Conservation (phyloP, 306 rosid species). For the Dryas alaskensis region DNA sequence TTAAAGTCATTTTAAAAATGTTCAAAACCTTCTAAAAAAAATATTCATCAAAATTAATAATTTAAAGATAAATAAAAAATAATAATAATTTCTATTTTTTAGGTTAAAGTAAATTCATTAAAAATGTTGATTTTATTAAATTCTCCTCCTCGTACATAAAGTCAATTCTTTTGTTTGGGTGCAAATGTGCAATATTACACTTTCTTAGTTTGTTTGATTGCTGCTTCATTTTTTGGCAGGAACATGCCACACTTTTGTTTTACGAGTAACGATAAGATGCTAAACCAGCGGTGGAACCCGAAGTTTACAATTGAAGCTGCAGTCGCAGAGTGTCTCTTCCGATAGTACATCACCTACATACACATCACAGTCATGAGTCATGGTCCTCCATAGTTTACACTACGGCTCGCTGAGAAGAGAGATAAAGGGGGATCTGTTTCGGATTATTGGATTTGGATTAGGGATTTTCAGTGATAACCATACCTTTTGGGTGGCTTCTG, state of each 20-base stretch:
- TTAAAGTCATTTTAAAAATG: too few relatives aligned
- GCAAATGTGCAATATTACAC: too few relatives aligned
- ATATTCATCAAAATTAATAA: too few relatives aligned
- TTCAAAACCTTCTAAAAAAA: too few relatives aligned
- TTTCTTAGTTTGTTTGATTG: too few relatives aligned
- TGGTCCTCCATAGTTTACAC: neutral
- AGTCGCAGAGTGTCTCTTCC: neutral
- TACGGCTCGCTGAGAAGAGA: neutral
- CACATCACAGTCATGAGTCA: neutral
- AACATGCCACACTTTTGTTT: neutral
- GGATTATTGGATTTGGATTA: neutral
- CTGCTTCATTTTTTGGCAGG: too few relatives aligned
- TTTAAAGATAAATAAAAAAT: too few relatives aligned
- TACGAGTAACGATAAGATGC: neutral
- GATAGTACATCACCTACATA: neutral
- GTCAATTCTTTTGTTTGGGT: too few relatives aligned
- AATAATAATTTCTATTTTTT: too few relatives aligned
- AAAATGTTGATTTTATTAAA: too few relatives aligned
- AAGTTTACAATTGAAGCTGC: neutral
- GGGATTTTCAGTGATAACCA: neutral
- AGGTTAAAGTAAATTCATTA: too few relatives aligned
- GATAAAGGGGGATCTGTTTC: neutral
- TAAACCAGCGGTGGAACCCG: neutral
- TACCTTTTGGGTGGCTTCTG: neutral
- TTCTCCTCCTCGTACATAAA: too few relatives aligned